Evolutionary conservation across 768 basidiomycete genomes (phyloP), one percentile per base, ranked within the genome.

Genomic region (Russula compacta): DNA sequence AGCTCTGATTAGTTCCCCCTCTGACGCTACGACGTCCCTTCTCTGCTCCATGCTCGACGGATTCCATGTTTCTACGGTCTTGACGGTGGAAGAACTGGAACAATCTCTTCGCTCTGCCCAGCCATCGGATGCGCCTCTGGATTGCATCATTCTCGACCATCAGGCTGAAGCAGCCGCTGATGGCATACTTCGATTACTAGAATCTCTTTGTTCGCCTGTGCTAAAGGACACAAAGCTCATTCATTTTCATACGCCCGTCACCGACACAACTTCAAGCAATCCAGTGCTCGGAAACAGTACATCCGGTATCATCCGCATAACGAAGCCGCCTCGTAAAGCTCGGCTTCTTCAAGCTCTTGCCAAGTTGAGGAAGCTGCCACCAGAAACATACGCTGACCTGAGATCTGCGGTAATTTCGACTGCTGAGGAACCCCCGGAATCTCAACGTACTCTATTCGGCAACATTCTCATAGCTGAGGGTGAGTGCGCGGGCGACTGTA

Each of bases 401-500:
- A 66, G 72, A 49, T 69, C 74, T n/a, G 76, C 74, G 40, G 70
- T 76, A 2, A 64, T 74, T 2, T 75, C 75, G 64, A 73, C 79
- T 1, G 72, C 77, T 11, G 83, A 83, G 56, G 79, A 81, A 51
- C 64, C 78, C 14, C 72, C 75, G 5, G 69, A 75, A 33, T 76
- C 77, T 17, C 81, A 80, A 51, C 75, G 84, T 24, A 84, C 80
- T 4, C 73, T 87, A 5, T 84, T 72, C 66, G 86, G 85, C 21
- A 85, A 84, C 61, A 79, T 89, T 9, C 77, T 89, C 11, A 78
- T 89, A 21, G 87, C 86, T 4, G 87, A 89, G 79, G 86, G 86
- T 83, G 43, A 49, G 71, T 59, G 43, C 40, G 43, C 12, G 4
- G 38, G 6, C 32, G 19, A 33, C 42, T 39, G 14, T 40, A 19